phyloP scores from a whole-genome alignment of 2,329 filamentous ascomycete species.

The Cryphonectria carpinicola region DNA sequence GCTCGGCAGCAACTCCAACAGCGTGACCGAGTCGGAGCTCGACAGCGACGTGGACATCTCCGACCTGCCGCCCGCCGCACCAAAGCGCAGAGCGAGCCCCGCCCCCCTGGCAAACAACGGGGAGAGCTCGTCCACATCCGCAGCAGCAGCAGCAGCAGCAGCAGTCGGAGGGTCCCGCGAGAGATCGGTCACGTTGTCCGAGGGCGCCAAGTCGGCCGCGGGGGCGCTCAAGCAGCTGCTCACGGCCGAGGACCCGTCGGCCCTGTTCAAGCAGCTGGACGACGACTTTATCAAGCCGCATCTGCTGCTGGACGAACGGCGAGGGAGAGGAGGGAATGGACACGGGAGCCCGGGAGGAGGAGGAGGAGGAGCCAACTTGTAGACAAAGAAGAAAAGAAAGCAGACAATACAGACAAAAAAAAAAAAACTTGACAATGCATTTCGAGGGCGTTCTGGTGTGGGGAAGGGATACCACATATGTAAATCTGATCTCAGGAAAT shows the following conservation, averaged over 20 bases:
- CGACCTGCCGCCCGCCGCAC: slow-evolving; percentile 66
- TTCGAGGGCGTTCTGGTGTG: slow-evolving; percentile 15
- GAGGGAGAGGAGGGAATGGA: slow-evolving; percentile 33
- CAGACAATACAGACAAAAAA: background rate
- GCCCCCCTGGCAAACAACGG: slow-evolving; percentile 36
- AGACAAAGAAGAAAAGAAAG: background rate
- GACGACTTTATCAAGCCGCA: slow-evolving; percentile 96
- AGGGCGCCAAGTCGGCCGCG: slow-evolving; percentile 32
- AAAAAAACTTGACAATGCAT: slow-evolving; percentile 9
- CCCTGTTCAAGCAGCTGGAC: slow-evolving; percentile 88
- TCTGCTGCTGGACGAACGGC: slow-evolving; percentile 75
- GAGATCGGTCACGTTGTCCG: slow-evolving; percentile 36
- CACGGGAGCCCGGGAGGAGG: slow-evolving; percentile 32
- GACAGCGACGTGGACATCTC: slow-evolving; percentile 69
- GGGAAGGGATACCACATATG: background rate
- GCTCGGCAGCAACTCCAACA: slow-evolving; percentile 48
- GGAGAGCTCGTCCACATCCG: slow-evolving; percentile 24
- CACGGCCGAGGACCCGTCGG: slow-evolving; percentile 84
- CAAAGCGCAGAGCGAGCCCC: slow-evolving; percentile 45
- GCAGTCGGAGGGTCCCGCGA: slow-evolving; percentile 20
- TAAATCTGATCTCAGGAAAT: background rate
- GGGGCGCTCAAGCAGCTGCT: slow-evolving; percentile 81
- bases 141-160: background rate
- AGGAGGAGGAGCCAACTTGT: slow-evolving; percentile 19
- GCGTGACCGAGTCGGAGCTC: slow-evolving; percentile 60